Evolutionary conservation across 1,284 basidiomycete genomes (phyloP).

Genomic region (Mycosarcoma mackinlayi): DNA sequence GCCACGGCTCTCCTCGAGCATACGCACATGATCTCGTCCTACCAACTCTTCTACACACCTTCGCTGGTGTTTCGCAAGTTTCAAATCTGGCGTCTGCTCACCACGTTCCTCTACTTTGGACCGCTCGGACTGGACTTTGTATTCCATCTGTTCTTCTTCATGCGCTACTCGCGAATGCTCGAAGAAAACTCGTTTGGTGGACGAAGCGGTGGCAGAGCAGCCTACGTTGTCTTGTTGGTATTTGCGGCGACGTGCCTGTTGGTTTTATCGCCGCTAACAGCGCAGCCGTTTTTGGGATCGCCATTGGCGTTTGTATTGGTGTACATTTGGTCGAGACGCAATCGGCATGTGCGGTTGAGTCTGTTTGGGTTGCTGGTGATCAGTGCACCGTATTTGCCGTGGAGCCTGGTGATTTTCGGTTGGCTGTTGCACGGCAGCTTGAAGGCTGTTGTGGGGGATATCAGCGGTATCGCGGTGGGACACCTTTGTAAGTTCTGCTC

Average conservation of each 20-base stretch:
- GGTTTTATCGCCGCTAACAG: slow-evolving; percentile 68
- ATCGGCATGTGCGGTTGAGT: slow-evolving; percentile 92
- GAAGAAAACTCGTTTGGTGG: slow-evolving; percentile 96
- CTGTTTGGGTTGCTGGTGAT: slow-evolving; percentile 94
- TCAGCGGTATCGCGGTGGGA: slow-evolving; percentile 71
- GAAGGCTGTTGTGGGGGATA: slow-evolving; percentile 83
- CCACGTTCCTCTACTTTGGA: slow-evolving; percentile 96
- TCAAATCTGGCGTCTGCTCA: slow-evolving; percentile 86
- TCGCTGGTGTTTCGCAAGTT: slow-evolving; percentile 52
- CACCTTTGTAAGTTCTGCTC: slow-evolving; percentile 59
- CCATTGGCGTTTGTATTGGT: slow-evolving; percentile 76
- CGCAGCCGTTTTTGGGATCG: slow-evolving; percentile 51
- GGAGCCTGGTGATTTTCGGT: slow-evolving; percentile 85
- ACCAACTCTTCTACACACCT: slow-evolving; percentile 63
- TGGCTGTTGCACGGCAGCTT: slow-evolving; percentile 90
- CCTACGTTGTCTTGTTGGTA: slow-evolving; percentile 88
- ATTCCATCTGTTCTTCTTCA: slow-evolving; percentile 98
- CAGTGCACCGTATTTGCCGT: slow-evolving; percentile 92
- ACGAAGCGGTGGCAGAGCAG: slow-evolving; percentile 77
- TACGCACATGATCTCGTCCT: slow-evolving; percentile 54
- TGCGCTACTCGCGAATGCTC: slow-evolving; percentile 94
- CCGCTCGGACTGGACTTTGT: slow-evolving; percentile 85
- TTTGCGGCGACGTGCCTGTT: slow-evolving; percentile 79
- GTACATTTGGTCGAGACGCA: slow-evolving; percentile 94
- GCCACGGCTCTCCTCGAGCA: slow-evolving; percentile 55